Evolutionary conservation across 2,329 filamentous ascomycete genomes (phyloP).

Genomic region (Iodosphaeria phyllophila): DNA sequence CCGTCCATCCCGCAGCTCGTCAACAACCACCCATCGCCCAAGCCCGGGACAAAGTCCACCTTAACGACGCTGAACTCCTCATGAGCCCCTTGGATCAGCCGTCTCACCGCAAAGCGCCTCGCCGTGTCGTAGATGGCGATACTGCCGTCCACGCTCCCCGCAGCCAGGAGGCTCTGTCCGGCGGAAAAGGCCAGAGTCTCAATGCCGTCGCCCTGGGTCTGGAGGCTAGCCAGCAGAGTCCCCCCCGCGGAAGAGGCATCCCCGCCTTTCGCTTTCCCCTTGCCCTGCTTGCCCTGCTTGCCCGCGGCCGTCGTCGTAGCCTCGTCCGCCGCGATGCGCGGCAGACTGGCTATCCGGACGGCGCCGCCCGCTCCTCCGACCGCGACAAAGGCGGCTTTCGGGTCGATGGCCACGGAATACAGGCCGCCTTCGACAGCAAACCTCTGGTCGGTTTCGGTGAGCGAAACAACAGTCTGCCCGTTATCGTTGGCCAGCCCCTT

Average conservation of each 20-base stretch:
- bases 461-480: conserved; percentile 49
- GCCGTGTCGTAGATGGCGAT: conserved; percentile 79
- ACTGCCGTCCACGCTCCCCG: conserved; percentile 52
- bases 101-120: conserved; percentile 70
- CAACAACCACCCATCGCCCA: conserved; percentile 43
- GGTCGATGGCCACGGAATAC: conserved; percentile 72
- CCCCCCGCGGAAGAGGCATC: conserved; percentile 24
- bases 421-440: conserved; percentile 85
- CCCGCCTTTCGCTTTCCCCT: conserved; percentile 18
- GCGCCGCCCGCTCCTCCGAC: conserved; percentile 77
- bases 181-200: conserved; percentile 16
- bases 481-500: conserved; percentile 29
- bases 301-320: conserved; percentile 8
- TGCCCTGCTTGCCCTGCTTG: conserved; percentile 11
- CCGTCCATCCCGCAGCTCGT: conserved; percentile 89
- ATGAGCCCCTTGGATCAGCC: conserved; percentile 67
- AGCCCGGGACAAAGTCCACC: conserved; percentile 59
- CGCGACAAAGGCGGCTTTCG: conserved; percentile 60
- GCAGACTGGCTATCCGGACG: conserved; percentile 71
- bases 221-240: conserved; percentile 61
- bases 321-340: conserved; percentile 32
- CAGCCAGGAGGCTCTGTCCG: conserved; percentile 34
- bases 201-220: conserved; percentile 43
- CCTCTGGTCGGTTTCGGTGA: conserved; percentile 69
- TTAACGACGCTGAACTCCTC: conserved; percentile 84